These are phyloP conservation scores for Coemansia sp. DNA, from an alignment of 192 early-diverging fungal genomes.

Conservation along the genomic window DNA sequence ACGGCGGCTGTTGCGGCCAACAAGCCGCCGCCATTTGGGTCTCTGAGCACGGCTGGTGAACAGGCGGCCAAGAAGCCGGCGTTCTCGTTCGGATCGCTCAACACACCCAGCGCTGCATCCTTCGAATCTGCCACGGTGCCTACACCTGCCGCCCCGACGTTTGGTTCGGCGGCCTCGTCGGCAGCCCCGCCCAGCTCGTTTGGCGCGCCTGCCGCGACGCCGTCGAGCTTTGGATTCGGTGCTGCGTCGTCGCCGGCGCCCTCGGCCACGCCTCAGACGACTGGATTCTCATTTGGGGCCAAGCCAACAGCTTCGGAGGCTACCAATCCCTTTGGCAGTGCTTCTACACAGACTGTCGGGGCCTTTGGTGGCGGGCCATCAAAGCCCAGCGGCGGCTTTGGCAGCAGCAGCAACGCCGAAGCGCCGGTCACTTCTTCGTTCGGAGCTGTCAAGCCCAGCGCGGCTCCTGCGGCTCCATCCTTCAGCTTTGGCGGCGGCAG, in stretches of 20 bases:
- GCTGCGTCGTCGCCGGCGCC: constrained; percentile 20
- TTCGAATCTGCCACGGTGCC: constrained; percentile 28
- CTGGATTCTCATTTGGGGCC: constrained; percentile 14
- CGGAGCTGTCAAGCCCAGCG: not conserved
- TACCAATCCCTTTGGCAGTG: constrained; percentile 17
- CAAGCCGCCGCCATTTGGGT: constrained; percentile 7
- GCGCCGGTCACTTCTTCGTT: constrained; percentile 1
- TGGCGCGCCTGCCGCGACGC: constrained; percentile 28
- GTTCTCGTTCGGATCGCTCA: constrained; percentile 22
- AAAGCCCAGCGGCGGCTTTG: not conserved
- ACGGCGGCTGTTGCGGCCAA: not conserved
- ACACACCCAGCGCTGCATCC: constrained; percentile 41
- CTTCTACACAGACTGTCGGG: constrained; percentile 3
- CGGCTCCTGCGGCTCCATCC: not conserved
- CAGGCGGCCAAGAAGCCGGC: constrained; percentile 18
- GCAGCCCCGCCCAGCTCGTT: constrained; percentile 14
- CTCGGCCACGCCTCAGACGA: constrained; percentile 17
- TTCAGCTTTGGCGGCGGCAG: constrained; percentile 5
- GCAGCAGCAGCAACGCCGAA: constrained; percentile 3
- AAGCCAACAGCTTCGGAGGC: constrained; percentile 5
- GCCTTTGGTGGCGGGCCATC: constrained; percentile 8
- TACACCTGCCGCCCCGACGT: constrained; percentile 27
- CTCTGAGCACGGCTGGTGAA: constrained; percentile 1
- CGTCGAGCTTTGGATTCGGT: constrained; percentile 31
- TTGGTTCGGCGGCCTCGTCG: constrained; percentile 7